Percentiles rank a stretch among this genome's conserved stretches.
Conservation (phyloP, 805 yeast genomes). For the Cyberlindnera veronae region DNA sequence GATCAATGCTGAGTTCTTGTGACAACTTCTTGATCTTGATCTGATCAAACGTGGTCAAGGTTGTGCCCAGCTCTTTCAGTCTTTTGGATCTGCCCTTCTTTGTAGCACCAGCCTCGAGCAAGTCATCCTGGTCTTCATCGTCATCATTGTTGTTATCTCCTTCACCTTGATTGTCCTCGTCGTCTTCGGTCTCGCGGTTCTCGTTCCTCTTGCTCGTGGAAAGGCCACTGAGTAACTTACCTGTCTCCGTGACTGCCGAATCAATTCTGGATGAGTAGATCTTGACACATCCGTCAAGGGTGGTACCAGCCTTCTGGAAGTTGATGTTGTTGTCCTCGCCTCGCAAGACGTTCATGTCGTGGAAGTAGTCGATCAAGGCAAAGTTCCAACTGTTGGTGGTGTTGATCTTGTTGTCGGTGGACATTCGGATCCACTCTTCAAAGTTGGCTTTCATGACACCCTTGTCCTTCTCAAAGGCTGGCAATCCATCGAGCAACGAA, state of each 20-base stretch:
- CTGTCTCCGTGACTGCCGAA: constrained; percentile 88
- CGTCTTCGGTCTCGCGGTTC: constrained; percentile 21
- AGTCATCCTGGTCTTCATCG: constrained; percentile 23
- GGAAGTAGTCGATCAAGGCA: constrained; percentile 87
- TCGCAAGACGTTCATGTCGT: constrained; percentile 69
- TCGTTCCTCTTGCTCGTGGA: constrained; percentile 40
- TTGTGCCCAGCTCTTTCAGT: constrained; percentile 35
- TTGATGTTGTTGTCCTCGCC: constrained; percentile 73
- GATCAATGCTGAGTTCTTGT: constrained; percentile 66
- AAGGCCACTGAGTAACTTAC: constrained; percentile 73
- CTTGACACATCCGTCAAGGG: constrained; percentile 92
- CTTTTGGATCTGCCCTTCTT: constrained; percentile 15
- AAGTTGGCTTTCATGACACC: constrained; percentile 40
- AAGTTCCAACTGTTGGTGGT: constrained; percentile 85
- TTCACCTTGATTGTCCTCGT: constrained; percentile 22
- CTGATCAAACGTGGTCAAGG: constrained; percentile 48
- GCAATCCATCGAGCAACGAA: constrained; percentile 24
- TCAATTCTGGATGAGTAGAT: constrained; percentile 89
- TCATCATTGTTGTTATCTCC: constrained; percentile 23
- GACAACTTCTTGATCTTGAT: constrained; percentile 54
- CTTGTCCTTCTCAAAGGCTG: constrained; percentile 28
- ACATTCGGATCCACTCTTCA: constrained; percentile 80
- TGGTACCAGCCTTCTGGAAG: constrained; percentile 87
- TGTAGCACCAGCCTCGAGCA: constrained; percentile 10
- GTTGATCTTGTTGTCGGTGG: constrained; percentile 81